Percentiles rank a stretch among this genome's conserved stretches.
Evolutionary conservation across 306 rosid species (phyloP).

Genomic region (Acmispon strigosus): DNA sequence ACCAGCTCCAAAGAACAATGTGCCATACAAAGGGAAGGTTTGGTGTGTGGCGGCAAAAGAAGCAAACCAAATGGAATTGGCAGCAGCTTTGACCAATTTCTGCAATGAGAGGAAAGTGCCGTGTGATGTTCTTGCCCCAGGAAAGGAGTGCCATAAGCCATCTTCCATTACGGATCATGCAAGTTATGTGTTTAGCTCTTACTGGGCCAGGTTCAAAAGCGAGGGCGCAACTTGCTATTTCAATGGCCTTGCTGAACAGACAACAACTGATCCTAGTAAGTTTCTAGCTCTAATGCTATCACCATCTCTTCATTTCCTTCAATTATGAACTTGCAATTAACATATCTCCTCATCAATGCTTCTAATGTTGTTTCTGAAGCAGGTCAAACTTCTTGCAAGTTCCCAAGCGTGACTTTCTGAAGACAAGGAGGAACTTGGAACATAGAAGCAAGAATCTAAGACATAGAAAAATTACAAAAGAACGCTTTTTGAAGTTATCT

Average conservation of each 20-base stretch:
- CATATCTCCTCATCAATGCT: background rate
- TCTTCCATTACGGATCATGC: constrained; percentile 35
- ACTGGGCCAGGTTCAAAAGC: constrained; percentile 35
- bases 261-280: constrained; percentile 46
- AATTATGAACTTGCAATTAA: too few relatives aligned
- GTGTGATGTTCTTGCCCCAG: constrained; percentile 43
- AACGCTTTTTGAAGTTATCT: too few relatives aligned
- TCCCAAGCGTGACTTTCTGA: constrained; percentile 34
- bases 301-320: too few relatives aligned
- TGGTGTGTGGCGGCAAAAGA: constrained; percentile 46
- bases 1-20: constrained; percentile 25
- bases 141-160: constrained; percentile 37
- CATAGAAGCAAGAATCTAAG: too few relatives aligned
- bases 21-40: constrained; percentile 25
- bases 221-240: constrained; percentile 42
- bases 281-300: background rate
- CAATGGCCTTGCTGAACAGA: constrained; percentile 44
- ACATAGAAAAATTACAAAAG: too few relatives aligned
- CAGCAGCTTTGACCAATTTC: constrained; percentile 11
- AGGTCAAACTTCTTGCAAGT: constrained; percentile 40
- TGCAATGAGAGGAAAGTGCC: constrained; percentile 30
- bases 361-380: background rate
- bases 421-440: background rate
- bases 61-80: constrained; percentile 20
- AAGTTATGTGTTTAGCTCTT: constrained; percentile 48